These are phyloP conservation scores for Discostella pseudostelligera DNA, from an alignment of 108 stramenopile genomes.

Conservation along the genomic window DNA sequence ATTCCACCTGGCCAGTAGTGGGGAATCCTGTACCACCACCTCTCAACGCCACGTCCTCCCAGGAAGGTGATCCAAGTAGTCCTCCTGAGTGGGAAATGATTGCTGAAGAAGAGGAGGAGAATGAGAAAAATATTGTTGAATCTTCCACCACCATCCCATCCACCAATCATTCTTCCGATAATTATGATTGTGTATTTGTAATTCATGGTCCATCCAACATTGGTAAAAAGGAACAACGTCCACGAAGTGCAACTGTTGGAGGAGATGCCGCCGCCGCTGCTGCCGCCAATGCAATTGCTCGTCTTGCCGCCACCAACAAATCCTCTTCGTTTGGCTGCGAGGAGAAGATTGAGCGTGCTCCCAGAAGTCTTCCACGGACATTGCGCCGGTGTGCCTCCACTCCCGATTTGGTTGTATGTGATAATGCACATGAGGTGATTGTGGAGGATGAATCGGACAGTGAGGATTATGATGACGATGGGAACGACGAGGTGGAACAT, in stretches of 20 bases:
- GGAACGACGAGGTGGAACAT: background rate
- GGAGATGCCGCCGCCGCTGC: constrained; percentile 2
- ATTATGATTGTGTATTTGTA: constrained; percentile 13
- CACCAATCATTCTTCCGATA: background rate
- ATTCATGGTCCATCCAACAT: constrained; percentile 9
- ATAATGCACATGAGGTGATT: constrained; percentile 43
- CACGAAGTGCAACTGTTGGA: constrained; percentile 40
- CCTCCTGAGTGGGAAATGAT: constrained; percentile 34
- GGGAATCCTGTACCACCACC: constrained; percentile 12
- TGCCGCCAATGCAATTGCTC: background rate
- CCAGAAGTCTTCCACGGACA: constrained; percentile 10
- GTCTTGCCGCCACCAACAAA: background rate
- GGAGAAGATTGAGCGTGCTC: background rate
- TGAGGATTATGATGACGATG: constrained; percentile 7
- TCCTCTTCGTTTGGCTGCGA: background rate
- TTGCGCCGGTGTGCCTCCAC: constrained; percentile 39
- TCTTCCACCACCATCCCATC: background rate
- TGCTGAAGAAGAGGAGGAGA: constrained; percentile 10
- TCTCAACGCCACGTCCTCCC: constrained; percentile 6
- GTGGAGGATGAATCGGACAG: constrained; percentile 41
- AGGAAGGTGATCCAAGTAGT: background rate
- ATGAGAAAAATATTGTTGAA: background rate
- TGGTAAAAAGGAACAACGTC: constrained; percentile 16
- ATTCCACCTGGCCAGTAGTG: constrained; percentile 25
- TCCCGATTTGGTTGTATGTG: constrained; percentile 31